phyloP scores from a whole-genome alignment of 805 yeast genomes.

The Wickerhamomyces xylosicus region DNA sequence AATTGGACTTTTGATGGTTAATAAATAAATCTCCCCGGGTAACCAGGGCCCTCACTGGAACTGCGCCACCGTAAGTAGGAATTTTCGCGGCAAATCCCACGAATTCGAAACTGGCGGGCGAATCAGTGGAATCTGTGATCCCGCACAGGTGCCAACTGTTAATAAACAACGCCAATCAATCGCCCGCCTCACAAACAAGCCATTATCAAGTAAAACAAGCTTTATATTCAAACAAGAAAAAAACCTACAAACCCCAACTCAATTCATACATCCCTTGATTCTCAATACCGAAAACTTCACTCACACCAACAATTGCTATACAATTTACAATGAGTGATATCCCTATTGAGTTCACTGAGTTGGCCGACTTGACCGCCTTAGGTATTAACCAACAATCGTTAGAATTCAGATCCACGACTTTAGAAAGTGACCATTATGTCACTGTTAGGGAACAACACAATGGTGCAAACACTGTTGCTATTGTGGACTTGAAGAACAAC shows the following conservation, averaged over 20 bases:
- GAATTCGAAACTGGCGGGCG: background rate
- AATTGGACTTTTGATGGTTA: no score
- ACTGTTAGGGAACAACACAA: constrained; percentile 59
- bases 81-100: background rate
- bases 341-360: constrained; percentile 95
- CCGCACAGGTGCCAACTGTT: no score
- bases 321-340: constrained; percentile 44
- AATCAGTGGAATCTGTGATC: no score
- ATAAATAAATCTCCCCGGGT: no score
- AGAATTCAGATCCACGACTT: constrained; percentile 88
- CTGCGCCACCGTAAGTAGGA: background rate
- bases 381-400: constrained; percentile 80
- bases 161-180: no score
- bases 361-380: constrained; percentile 75
- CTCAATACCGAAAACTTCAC: background rate
- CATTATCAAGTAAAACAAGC: background rate
- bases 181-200: no score
- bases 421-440: constrained; percentile 86
- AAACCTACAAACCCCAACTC: background rate
- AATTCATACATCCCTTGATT: background rate
- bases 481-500: constrained; percentile 72
- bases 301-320: background rate
- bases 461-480: constrained; percentile 84
- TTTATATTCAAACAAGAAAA: background rate
- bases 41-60: background rate